Evolutionary conservation across 257 asterid genomes (phyloP).

Genomic region (Capsicum chinense): DNA sequence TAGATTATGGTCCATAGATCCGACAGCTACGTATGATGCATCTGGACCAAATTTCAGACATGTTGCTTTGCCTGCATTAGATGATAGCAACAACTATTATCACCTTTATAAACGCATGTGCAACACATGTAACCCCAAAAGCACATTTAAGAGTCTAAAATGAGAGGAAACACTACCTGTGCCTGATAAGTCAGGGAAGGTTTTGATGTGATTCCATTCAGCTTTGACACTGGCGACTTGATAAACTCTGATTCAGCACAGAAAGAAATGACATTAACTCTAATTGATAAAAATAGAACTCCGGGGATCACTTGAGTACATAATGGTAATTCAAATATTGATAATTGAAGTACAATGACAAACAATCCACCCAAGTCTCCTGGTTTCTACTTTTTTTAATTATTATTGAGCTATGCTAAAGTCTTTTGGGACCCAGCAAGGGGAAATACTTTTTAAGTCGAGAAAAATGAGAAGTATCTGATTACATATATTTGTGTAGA

Average conservation of each 20-base stretch:
- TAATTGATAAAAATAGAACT: neutral
- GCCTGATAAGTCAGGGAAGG: constrained; percentile 96
- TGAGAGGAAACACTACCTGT: constrained; percentile 59
- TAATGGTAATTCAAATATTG: neutral
- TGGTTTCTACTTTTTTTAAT: neutral
- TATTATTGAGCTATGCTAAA: neutral
- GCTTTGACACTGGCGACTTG: constrained; percentile 89
- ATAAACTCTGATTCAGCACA: constrained; percentile 60
- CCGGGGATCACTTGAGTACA: neutral
- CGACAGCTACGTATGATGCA: constrained; percentile 88
- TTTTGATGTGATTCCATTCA: constrained; percentile 89
- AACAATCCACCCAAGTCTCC: neutral
- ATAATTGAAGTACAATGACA: neutral
- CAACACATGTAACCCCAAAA: neutral
- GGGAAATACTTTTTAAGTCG: neutral
- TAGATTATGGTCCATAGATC: constrained; percentile 93
- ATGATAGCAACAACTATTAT: constrained; percentile 18
- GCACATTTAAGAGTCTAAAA: constrained; percentile 11
- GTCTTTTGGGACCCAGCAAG: neutral
- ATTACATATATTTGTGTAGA: neutral
- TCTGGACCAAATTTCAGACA: constrained; percentile 85
- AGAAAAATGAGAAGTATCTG: constrained; percentile 15
- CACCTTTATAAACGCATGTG: neutral
- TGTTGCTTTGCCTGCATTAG: constrained; percentile 70
- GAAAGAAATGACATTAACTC: neutral